These are phyloP conservation scores for Saturnispora sanitii DNA, from an alignment of 805 yeast genomes.

Conservation along the genomic window DNA sequence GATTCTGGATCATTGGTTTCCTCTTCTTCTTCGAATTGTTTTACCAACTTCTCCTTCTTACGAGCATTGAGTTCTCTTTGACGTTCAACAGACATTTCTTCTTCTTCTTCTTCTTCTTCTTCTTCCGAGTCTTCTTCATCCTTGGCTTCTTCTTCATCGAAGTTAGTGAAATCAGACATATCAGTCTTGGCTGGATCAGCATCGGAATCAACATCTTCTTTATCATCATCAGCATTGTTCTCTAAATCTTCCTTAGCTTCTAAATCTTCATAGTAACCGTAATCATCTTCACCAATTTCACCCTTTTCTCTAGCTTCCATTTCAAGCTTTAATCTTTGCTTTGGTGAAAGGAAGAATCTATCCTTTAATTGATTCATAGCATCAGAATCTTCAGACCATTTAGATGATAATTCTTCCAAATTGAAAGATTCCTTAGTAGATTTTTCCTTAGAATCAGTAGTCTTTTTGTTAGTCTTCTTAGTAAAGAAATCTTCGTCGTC, in stretches of 20 bases:
- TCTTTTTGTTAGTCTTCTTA: conserved; percentile 28
- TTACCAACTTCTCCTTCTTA: conserved; percentile 77
- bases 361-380: conserved; percentile 34
- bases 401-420: conserved; percentile 35
- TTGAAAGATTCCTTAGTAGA: conserved; percentile 20
- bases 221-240: conserved; percentile 29
- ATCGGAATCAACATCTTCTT: conserved; percentile 37
- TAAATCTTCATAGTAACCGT: conserved; percentile 32
- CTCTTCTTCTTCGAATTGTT: conserved; percentile 84
- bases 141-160: conserved; percentile 40
- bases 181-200: conserved; percentile 35
- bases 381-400: conserved; percentile 31
- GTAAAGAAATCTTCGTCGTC: conserved; percentile 49
- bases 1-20: conserved; percentile 64
- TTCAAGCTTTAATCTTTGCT: conserved; percentile 26
- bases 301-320: conserved; percentile 22
- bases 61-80: conserved; percentile 75
- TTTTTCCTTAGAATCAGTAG: conserved; percentile 22
- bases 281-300: conserved; percentile 18
- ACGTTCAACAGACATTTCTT: conserved; percentile 51
- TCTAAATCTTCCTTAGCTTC: conserved; percentile 26
- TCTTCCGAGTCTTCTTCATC: conserved; percentile 33
- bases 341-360: conserved; percentile 49
- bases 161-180: conserved; percentile 43
- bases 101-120: conserved; percentile 35